These are phyloP conservation scores for Boletus barrowsii DNA, from an alignment of 768 basidiomycete genomes.

Conservation along the genomic window DNA sequence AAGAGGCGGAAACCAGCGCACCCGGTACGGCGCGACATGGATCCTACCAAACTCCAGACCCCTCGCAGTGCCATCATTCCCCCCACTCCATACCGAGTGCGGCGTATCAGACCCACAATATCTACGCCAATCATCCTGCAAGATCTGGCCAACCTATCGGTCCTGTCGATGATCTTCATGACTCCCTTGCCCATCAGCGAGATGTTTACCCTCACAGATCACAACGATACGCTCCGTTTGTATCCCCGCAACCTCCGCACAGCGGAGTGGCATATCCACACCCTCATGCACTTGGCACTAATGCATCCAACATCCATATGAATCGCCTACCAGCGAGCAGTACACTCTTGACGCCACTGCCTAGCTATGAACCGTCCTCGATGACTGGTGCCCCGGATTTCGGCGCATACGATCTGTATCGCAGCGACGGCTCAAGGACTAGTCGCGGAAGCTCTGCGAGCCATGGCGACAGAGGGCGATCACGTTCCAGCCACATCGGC, in stretches of 20 bases:
- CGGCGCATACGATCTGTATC: slow-evolving; percentile 32
- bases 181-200: slow-evolving; percentile 12
- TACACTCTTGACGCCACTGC: slow-evolving; percentile 69
- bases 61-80: slow-evolving; percentile 21
- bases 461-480: slow-evolving; percentile 23
- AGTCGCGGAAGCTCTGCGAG: slow-evolving; percentile 33
- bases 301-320: slow-evolving; percentile 18
- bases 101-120: slow-evolving; percentile 18
- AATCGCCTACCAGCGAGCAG: slow-evolving; percentile 58
- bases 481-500: slow-evolving; percentile 18
- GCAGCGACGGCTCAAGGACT: slow-evolving; percentile 38
- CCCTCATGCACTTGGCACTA: slow-evolving; percentile 25
- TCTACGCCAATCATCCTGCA: slow-evolving; percentile 27
- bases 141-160: slow-evolving; percentile 11
- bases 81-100: slow-evolving; percentile 27
- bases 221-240: slow-evolving; percentile 25
- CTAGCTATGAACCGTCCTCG: slow-evolving; percentile 51
- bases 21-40: slow-evolving; percentile 14
- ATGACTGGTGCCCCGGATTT: slow-evolving; percentile 18
- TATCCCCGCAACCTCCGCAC: slow-evolving; percentile 18
- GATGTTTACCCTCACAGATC: slow-evolving; percentile 24
- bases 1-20: slow-evolving; percentile 38
- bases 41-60: slow-evolving; percentile 18
- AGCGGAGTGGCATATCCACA: slow-evolving; percentile 17
- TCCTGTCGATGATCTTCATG: slow-evolving; percentile 21